These are phyloP conservation scores for Trichosporon sp. DNA, from an alignment of 1,284 basidiomycete species.

Conservation along the genomic window DNA sequence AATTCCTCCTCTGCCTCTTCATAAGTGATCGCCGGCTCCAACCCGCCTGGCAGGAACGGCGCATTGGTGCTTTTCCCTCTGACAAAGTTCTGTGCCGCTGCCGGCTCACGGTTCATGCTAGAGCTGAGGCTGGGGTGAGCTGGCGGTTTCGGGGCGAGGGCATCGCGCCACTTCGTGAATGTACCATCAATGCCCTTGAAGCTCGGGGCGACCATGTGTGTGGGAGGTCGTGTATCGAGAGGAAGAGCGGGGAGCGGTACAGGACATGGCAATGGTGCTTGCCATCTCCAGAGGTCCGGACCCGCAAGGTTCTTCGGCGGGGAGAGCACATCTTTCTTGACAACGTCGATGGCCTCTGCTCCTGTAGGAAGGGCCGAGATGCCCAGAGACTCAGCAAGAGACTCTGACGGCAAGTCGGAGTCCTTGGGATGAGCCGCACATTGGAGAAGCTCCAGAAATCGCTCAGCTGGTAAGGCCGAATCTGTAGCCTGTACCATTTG, in stretches of 20 bases:
- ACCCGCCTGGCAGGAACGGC: slow-evolving; percentile 85
- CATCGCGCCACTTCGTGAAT: slow-evolving; percentile 72
- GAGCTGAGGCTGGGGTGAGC: slow-evolving; percentile 67
- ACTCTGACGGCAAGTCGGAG: slow-evolving; percentile 24
- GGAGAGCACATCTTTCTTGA: slow-evolving; percentile 37
- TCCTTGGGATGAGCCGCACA: slow-evolving; percentile 23
- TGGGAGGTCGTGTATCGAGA: slow-evolving; percentile 63
- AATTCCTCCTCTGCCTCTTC: slow-evolving; percentile 40
- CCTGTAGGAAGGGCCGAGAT: slow-evolving; percentile 25
- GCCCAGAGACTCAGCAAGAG: slow-evolving; percentile 31
- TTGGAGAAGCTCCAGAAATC: slow-evolving; percentile 23
- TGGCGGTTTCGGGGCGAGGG: slow-evolving; percentile 49
- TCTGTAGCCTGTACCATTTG: slow-evolving; percentile 3
- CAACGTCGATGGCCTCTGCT: slow-evolving; percentile 21
- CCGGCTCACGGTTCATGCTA: slow-evolving; percentile 75
- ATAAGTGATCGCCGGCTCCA: slow-evolving; percentile 45
- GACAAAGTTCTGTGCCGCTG: slow-evolving; percentile 71
- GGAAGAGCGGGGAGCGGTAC: slow-evolving; percentile 53
- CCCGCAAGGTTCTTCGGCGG: slow-evolving; percentile 36
- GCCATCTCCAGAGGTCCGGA: slow-evolving; percentile 38
- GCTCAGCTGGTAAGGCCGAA: not conserved
- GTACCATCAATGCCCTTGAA: slow-evolving; percentile 71
- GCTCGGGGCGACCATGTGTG: slow-evolving; percentile 70
- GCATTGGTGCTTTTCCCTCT: slow-evolving; percentile 86
- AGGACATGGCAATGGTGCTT: slow-evolving; percentile 33